Conservation (phyloP, 2,329 filamentous ascomycete species). For the Pseudogymnoascus sp. region DNA sequence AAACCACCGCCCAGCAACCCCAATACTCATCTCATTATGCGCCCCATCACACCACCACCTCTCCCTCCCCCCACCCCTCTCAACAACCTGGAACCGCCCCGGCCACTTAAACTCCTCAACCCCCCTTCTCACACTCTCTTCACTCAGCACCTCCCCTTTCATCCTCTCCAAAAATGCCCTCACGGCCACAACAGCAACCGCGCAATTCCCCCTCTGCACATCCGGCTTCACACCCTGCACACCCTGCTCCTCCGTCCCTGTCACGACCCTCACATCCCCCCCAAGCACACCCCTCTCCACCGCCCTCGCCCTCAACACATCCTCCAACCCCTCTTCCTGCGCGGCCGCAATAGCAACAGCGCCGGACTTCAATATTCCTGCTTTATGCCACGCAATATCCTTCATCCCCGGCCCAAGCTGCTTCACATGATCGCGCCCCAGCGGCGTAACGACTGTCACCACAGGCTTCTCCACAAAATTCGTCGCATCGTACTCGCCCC, state of each 20-base stretch:
- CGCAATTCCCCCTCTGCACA: slow-evolving; percentile 50
- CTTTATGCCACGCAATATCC: slow-evolving; percentile 65
- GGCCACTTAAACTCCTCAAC: slow-evolving; percentile 67
- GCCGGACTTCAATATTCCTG: slow-evolving; percentile 57
- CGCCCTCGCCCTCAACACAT: slow-evolving; percentile 28
- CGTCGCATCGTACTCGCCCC: slow-evolving; percentile 60
- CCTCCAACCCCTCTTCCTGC: slow-evolving; percentile 38
- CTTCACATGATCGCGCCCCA: slow-evolving; percentile 60
- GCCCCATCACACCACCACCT: slow-evolving; percentile 20
- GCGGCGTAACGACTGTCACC: slow-evolving; percentile 50
- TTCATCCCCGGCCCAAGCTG: slow-evolving; percentile 52
- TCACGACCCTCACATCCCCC: slow-evolving; percentile 41
- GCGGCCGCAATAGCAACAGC: slow-evolving; percentile 50
- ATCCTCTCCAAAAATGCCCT: slow-evolving; percentile 35
- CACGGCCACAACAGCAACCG: slow-evolving; percentile 41
- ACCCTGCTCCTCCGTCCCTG: slow-evolving; percentile 25
- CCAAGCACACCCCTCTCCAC: slow-evolving; percentile 25
- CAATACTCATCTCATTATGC: slow-evolving; percentile 63
- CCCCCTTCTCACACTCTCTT: slow-evolving; percentile 34
- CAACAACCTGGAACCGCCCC: slow-evolving; percentile 60
- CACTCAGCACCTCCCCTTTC: background rate
- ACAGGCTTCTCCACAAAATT: slow-evolving; percentile 52
- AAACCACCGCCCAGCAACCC: slow-evolving; percentile 75
- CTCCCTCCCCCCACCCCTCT: slow-evolving; percentile 33
- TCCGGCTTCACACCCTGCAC: slow-evolving; percentile 37